Conservation (phyloP, 1,284 basidiomycete species). For the Sparassis latifolia region DNA sequence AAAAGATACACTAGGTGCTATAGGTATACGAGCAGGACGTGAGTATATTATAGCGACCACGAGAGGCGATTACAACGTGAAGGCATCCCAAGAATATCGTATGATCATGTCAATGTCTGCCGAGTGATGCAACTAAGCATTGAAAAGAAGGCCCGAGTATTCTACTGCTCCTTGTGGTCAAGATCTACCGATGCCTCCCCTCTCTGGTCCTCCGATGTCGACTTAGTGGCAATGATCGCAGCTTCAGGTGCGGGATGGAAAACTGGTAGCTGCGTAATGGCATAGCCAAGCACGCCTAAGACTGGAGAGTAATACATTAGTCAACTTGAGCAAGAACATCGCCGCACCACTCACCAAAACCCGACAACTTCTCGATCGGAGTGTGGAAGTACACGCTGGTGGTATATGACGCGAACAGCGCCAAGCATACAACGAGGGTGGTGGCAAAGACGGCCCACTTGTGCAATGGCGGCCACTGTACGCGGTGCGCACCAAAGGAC, state of each 20-base stretch:
- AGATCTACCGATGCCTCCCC: no score
- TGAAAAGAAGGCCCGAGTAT: no score
- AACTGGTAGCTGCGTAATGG: constrained; percentile 28
- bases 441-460: constrained; percentile 39
- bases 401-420: constrained; percentile 72
- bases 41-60: no score
- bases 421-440: constrained; percentile 52
- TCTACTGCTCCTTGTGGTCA: no score
- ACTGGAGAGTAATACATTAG: constrained; percentile 22
- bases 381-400: constrained; percentile 92
- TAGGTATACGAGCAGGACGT: no score
- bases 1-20: no score
- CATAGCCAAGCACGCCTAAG: constrained; percentile 35
- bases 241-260: constrained; percentile 7
- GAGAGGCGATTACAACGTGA: no score
- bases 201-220: no score
- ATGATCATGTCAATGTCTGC: no score
- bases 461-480: constrained; percentile 37
- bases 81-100: no score
- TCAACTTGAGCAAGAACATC: constrained; percentile 1
- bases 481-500: constrained; percentile 28
- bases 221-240: not conserved
- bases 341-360: constrained; percentile 55
- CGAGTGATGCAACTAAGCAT: no score
- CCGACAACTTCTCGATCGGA: constrained; percentile 81